Evolutionary conservation across 2,329 filamentous ascomycete genomes (phyloP).

Genomic region (Ceratocystis destructans): DNA sequence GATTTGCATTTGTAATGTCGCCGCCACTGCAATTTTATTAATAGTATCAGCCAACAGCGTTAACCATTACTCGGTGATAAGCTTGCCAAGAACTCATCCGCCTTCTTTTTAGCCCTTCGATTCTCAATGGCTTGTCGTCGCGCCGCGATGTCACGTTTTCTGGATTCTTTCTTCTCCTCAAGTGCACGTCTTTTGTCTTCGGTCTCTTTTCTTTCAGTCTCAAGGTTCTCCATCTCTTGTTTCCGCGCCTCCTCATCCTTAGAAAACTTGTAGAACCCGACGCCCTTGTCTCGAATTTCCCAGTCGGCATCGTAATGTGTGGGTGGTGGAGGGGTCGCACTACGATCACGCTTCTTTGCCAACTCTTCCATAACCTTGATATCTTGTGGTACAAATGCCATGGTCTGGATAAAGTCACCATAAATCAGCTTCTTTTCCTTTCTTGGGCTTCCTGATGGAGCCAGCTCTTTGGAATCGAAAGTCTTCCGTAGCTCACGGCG

Average conservation of each 20-base stretch:
- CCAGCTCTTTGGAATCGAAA: slow-evolving; percentile 32
- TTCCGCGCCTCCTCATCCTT: slow-evolving; percentile 52
- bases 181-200: slow-evolving; percentile 38
- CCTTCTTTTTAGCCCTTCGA: slow-evolving; percentile 50
- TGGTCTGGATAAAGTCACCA: slow-evolving; percentile 70
- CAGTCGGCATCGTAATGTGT: slow-evolving; percentile 73
- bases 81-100: slow-evolving; percentile 57
- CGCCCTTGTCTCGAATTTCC: slow-evolving; percentile 78
- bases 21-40: background rate
- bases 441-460: slow-evolving; percentile 34
- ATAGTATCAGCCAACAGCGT: background rate
- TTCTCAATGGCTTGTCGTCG: slow-evolving; percentile 48
- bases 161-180: slow-evolving; percentile 43
- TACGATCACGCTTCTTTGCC: slow-evolving; percentile 63
- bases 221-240: slow-evolving; percentile 62
- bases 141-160: slow-evolving; percentile 50
- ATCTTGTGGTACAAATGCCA: slow-evolving; percentile 68
- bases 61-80: slow-evolving; percentile 25
- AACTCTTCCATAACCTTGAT: slow-evolving; percentile 62
- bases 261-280: slow-evolving; percentile 84
- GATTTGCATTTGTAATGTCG: background rate
- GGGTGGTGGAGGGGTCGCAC: slow-evolving; percentile 64
- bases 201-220: slow-evolving; percentile 53
- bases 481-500: slow-evolving; percentile 28
- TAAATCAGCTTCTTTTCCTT: slow-evolving; percentile 39